These are phyloP conservation scores for Colletotrichum coccodes DNA, from an alignment of 2,329 filamentous ascomycete species.

Conservation along the genomic window DNA sequence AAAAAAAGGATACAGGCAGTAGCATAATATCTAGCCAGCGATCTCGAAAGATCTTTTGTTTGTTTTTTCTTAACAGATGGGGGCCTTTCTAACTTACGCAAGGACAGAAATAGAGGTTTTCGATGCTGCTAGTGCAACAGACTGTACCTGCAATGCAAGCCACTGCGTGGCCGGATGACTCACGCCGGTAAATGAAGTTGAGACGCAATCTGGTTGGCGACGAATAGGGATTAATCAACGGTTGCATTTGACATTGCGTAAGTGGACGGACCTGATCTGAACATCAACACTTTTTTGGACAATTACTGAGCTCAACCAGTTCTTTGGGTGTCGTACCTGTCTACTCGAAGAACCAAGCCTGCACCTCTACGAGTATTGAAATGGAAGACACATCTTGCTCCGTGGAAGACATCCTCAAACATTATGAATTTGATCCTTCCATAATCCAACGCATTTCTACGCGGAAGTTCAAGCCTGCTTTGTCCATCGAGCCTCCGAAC, in stretches of 20 bases:
- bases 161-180: conserved; percentile 21
- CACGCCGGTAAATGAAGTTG: conserved; percentile 10
- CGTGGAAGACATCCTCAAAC: conserved; percentile 39
- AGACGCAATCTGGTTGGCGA: not conserved
- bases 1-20: too few species aligned
- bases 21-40: too few species aligned
- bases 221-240: not conserved
- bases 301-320: not conserved
- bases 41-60: too few species aligned
- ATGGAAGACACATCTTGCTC: conserved; percentile 25
- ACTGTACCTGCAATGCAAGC: not conserved
- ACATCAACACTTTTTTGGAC: not conserved
- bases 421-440: conserved; percentile 37
- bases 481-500: conserved; percentile 49
- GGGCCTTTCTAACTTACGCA: too few species aligned
- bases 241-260: not conserved
- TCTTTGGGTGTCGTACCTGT: not conserved
- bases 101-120: too few species aligned
- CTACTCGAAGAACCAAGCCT: not conserved
- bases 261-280: not conserved
- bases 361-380: not conserved
- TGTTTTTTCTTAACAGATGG: too few species aligned
- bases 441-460: conserved; percentile 38
- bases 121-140: too few species aligned
- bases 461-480: conserved; percentile 36